Evolutionary conservation across 257 asterid genomes (phyloP).

Genomic region (Misopates orontium): DNA sequence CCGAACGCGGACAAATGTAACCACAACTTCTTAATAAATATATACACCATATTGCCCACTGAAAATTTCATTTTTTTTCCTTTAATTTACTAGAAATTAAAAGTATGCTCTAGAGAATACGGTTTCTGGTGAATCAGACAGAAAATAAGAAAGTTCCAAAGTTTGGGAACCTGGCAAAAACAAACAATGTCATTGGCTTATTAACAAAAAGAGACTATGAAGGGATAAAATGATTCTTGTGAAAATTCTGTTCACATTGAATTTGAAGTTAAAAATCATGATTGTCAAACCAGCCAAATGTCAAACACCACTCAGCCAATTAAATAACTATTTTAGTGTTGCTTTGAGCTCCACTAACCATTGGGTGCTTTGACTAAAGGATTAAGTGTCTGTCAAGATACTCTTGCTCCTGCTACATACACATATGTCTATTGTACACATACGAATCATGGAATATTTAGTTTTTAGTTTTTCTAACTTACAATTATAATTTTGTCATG

Average conservation of each 20-base stretch:
- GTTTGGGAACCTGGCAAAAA: constrained; percentile 41
- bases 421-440: too few species aligned
- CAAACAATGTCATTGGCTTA: not conserved
- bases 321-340: not conserved
- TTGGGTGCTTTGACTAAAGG: constrained; percentile 6
- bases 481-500: too few species aligned
- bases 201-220: not conserved
- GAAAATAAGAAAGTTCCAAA: constrained; percentile 35
- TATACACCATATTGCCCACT: too few species aligned
- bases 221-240: constrained; percentile 33
- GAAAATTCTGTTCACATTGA: constrained; percentile 14
- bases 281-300: constrained; percentile 3
- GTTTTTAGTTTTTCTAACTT: too few species aligned
- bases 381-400: not conserved
- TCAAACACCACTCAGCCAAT: constrained; percentile 7
- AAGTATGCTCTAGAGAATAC: not conserved
- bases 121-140: not conserved
- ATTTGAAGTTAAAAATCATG: not conserved
- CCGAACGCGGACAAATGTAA: too few species aligned
- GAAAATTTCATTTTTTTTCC: too few species aligned
- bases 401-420: too few species aligned
- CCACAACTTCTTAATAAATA: too few species aligned
- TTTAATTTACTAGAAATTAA: too few species aligned
- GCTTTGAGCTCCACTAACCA: constrained; percentile 9
- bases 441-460: too few species aligned